Base-by-base conservation (phyloP, 2,329 filamentous ascomycete genomes). In the Apiospora rasikravindrae region DNA sequence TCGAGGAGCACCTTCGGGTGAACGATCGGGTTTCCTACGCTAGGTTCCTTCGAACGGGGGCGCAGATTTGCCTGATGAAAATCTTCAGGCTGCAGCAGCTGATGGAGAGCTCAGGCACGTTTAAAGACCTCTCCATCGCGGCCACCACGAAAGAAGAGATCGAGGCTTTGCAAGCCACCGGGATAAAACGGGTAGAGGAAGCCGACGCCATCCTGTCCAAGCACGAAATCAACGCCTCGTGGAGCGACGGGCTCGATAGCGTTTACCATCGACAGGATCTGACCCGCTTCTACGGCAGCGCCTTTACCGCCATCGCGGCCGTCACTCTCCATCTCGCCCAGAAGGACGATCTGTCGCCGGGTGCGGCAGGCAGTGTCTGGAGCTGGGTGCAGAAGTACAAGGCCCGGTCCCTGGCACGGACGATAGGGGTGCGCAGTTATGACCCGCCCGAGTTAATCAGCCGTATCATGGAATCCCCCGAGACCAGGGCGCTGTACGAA, bases 381-480 rank as follows among this genome's bases (percentile, higher is more conserved):
- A 37, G 29, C 8, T 64, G 57, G 57, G 57, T 64, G 2, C 57
- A 64, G 3, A 64, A 64, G 57, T 64, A 64, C 57, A 64, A 64
- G 33, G 57, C 57, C 0, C 29, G 57, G 19, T 64, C 57, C 0
- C 57, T 64, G 3, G 57, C 57, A 19, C 29, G 57, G 10, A 64
- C 57, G 1, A 40, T 64, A 3, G 57, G 57, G 3, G 57, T 64
- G 33, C 57, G 57, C 57, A 64, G 57, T 33, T 33, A 64, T 13
- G 57, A 40, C 22, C 57, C 57, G 22, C 57, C 57, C 19, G 57
- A 14, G 29, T 10, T 64, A 22, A 19, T 64, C 19, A 24, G 7
- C 57, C 2, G 57, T 5, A 64, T 64, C 10, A 2, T 64, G 22
- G 16, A 13, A 7, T 24, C 7, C 4, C 8, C 57, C 22, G 57